Evolutionary conservation across 768 basidiomycete species (phyloP).

Genomic region (Naganishia kalamii): DNA sequence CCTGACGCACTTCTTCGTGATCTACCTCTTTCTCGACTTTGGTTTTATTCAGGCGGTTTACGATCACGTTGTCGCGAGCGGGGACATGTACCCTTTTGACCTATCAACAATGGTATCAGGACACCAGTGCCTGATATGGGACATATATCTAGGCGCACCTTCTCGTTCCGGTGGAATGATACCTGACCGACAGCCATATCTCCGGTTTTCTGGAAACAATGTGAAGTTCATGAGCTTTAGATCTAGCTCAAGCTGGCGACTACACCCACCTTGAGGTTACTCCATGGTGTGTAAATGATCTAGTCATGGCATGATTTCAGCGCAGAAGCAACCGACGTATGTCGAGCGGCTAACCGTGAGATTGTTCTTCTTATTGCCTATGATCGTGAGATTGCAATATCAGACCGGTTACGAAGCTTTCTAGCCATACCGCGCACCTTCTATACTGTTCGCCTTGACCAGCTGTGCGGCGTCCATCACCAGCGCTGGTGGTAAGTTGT

Average conservation of each 20-base stretch:
- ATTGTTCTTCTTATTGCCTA: slow-evolving; percentile 94
- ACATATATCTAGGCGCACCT: slow-evolving; percentile 50
- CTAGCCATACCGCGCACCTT: slow-evolving; percentile 54
- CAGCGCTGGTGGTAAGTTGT: slow-evolving; percentile 70
- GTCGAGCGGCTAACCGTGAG: slow-evolving; percentile 52
- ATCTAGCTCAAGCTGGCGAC: not conserved
- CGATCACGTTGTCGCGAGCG: slow-evolving; percentile 76
- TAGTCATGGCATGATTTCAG: slow-evolving; percentile 1
- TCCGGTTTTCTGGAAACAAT: slow-evolving; percentile 70
- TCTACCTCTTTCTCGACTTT: slow-evolving; percentile 77
- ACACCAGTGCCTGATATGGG: too few species aligned
- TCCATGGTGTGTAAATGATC: slow-evolving; percentile 86
- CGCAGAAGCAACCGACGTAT: not conserved
- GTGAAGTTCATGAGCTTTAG: not conserved
- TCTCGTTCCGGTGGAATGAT: slow-evolving; percentile 85
- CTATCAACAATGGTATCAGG: not conserved
- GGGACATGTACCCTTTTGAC: slow-evolving; percentile 60
- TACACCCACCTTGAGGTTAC: slow-evolving; percentile 72
- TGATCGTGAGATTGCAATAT: not conserved
- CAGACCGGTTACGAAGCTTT: not conserved
- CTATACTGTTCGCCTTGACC: slow-evolving; percentile 96
- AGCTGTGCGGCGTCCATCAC: slow-evolving; percentile 84
- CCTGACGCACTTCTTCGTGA: slow-evolving; percentile 80
- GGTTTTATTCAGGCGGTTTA: slow-evolving; percentile 90
- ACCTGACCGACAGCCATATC: slow-evolving; percentile 97